Percentiles rank a stretch among this genome's conserved stretches.
These are phyloP conservation scores for Chaetoscypha palmicola DNA, from an alignment of 2,329 filamentous ascomycete genomes.

Conservation along the genomic window DNA sequence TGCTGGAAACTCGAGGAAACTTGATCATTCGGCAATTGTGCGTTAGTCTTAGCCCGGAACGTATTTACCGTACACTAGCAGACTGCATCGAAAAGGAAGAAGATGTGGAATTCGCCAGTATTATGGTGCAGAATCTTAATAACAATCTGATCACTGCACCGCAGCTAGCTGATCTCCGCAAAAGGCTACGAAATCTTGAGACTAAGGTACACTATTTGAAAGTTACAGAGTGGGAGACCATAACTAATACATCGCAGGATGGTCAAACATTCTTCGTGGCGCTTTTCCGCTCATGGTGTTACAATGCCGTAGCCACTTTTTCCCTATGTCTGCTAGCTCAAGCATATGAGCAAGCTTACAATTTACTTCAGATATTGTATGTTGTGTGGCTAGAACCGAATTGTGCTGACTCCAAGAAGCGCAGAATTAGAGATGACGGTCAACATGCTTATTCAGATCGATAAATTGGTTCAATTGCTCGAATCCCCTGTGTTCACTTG, in stretches of 20 bases:
- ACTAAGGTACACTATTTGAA: slow-evolving; percentile 55
- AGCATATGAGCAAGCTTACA: slow-evolving; percentile 96
- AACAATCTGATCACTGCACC: slow-evolving; percentile 98
- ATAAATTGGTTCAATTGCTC: slow-evolving; percentile 93
- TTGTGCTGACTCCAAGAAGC: slow-evolving; percentile 41
- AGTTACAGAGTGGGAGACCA: too few relatives aligned
- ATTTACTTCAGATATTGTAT: slow-evolving; percentile 90
- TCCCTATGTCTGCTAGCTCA: slow-evolving; percentile 92
- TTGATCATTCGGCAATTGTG: slow-evolving; percentile 94
- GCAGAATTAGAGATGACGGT: slow-evolving; percentile 98
- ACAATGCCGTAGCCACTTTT: slow-evolving; percentile 96
- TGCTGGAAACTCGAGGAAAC: slow-evolving; percentile 89
- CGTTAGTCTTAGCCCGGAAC: slow-evolving; percentile 83
- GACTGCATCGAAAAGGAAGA: slow-evolving; percentile 97
- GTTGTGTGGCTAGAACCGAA: background rate
- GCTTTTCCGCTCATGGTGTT: slow-evolving; percentile 94
- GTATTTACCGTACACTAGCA: slow-evolving; percentile 90
- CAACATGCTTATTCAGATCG: slow-evolving; percentile 96
- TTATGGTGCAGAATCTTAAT: slow-evolving; percentile 99
- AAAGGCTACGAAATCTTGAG: slow-evolving; percentile 83
- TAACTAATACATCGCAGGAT: slow-evolving; percentile 60
- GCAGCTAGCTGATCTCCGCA: slow-evolving; percentile 83
- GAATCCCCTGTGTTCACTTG: slow-evolving; percentile 98
- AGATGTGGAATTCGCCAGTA: slow-evolving; percentile 96
- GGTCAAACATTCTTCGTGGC: slow-evolving; percentile 93